phyloP scores from a whole-genome alignment of 257 asterid genomes.

The Striga asiatica region DNA sequence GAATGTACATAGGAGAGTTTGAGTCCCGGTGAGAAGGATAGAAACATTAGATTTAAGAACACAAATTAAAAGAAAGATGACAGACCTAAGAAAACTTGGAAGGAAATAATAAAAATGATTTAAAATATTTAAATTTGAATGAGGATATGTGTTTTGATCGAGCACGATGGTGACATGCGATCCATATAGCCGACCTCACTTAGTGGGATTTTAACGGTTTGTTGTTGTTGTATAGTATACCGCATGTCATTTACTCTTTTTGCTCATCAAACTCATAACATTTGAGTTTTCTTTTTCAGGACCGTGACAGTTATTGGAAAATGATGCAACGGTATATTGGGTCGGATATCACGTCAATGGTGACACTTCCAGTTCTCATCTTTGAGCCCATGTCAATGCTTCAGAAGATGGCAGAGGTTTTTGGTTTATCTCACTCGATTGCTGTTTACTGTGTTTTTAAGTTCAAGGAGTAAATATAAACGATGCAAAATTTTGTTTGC shows the following conservation, averaged over 20 bases:
- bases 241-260: neutral
- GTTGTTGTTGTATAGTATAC: neutral
- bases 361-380: slow-evolving; percentile 62
- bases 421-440: neutral
- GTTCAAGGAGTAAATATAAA: neutral
- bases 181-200: too few species aligned
- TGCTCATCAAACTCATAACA: neutral
- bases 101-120: too few species aligned
- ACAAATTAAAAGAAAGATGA: too few species aligned
- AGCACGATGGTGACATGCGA: too few species aligned
- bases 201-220: too few species aligned
- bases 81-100: too few species aligned
- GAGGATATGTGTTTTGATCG: too few species aligned
- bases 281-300: slow-evolving; percentile 22
- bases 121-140: too few species aligned
- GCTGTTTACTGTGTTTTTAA: neutral
- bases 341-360: slow-evolving; percentile 58
- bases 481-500: slow-evolving; percentile 12
- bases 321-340: slow-evolving; percentile 65
- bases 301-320: slow-evolving; percentile 58
- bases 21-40: too few species aligned
- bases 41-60: too few species aligned
- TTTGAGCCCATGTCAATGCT: slow-evolving; percentile 78
- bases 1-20: too few species aligned
- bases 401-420: slow-evolving; percentile 70